These are phyloP conservation scores for Pseudogymnoascus sp. DNA, from an alignment of 2,329 filamentous ascomycete species.

Conservation along the genomic window DNA sequence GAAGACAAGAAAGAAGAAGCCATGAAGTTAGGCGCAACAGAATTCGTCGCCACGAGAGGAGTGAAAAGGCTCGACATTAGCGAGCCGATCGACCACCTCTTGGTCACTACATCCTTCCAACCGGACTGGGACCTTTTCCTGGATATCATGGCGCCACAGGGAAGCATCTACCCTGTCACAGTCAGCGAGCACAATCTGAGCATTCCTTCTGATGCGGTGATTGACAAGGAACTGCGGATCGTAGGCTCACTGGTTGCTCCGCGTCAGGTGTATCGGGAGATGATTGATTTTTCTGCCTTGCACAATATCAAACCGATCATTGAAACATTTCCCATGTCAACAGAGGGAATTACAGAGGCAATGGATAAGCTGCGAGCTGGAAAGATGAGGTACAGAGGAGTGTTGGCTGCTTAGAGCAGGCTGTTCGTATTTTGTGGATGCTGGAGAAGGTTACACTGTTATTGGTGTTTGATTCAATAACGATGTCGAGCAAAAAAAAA, in stretches of 20 bases:
- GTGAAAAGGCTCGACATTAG: constrained; percentile 22
- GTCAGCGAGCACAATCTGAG: constrained; percentile 42
- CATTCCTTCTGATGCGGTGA: constrained; percentile 26
- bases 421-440: not conserved
- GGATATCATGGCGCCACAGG: constrained; percentile 48
- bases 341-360: constrained; percentile 42
- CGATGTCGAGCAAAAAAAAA: too few relatives aligned
- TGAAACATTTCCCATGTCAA: constrained; percentile 46
- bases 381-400: constrained; percentile 45
- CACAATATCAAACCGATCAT: constrained; percentile 55
- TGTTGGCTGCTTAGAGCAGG: constrained; percentile 25
- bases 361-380: constrained; percentile 50
- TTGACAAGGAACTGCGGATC: constrained; percentile 23
- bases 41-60: constrained; percentile 51
- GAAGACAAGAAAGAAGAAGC: constrained; percentile 59
- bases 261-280: constrained; percentile 46
- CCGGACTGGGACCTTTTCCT: constrained; percentile 60
- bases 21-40: constrained; percentile 48
- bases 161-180: constrained; percentile 58
- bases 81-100: constrained; percentile 24
- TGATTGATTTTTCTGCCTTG: constrained; percentile 52
- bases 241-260: constrained; percentile 26
- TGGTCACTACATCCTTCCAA: constrained; percentile 25
- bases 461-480: too few relatives aligned
- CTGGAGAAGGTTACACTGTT: too few relatives aligned